These are phyloP conservation scores for Colletotrichum phormii DNA, from an alignment of 2,329 filamentous ascomycete species.

Conservation along the genomic window DNA sequence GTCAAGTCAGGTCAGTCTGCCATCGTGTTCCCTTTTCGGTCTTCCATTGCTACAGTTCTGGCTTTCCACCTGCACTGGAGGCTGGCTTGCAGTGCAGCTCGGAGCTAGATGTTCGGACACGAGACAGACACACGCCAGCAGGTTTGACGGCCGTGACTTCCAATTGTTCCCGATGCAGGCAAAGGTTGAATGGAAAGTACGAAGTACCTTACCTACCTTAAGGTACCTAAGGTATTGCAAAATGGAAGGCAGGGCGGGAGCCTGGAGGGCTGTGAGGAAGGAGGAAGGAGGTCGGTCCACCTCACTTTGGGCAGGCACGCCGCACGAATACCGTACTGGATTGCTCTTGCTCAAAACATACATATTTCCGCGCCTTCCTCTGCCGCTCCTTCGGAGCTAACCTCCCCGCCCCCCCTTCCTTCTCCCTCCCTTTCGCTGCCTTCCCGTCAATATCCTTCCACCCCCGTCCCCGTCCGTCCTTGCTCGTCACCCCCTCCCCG, in stretches of 20 bases:
- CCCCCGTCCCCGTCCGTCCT: not conserved
- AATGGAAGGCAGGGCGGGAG: not conserved
- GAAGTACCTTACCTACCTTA: too few species aligned
- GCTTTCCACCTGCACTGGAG: not conserved
- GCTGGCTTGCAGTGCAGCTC: not conserved
- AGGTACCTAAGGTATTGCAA: too few species aligned
- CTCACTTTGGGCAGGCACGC: constrained; percentile 11
- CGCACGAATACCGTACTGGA: too few species aligned
- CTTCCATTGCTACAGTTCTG: not conserved
- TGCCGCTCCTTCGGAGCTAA: constrained; percentile 28
- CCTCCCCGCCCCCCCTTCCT: constrained; percentile 5
- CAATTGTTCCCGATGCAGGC: too few species aligned
- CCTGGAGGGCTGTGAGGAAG: not conserved
- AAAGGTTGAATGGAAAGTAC: too few species aligned
- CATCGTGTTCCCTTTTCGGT: not conserved
- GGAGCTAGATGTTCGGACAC: not conserved
- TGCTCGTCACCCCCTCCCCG: not conserved
- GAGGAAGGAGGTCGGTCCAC: constrained; percentile 12
- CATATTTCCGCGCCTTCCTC: constrained; percentile 34
- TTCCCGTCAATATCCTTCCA: constrained; percentile 10
- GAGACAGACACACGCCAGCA: not conserved
- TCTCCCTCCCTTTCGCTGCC: constrained; percentile 32
- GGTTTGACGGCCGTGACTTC: not conserved
- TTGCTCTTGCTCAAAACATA: constrained; percentile 35
- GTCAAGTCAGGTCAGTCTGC: not conserved